Evolutionary conservation across 2,329 filamentous ascomycete species (phyloP).

Genomic region (Aureobasidium sp.): DNA sequence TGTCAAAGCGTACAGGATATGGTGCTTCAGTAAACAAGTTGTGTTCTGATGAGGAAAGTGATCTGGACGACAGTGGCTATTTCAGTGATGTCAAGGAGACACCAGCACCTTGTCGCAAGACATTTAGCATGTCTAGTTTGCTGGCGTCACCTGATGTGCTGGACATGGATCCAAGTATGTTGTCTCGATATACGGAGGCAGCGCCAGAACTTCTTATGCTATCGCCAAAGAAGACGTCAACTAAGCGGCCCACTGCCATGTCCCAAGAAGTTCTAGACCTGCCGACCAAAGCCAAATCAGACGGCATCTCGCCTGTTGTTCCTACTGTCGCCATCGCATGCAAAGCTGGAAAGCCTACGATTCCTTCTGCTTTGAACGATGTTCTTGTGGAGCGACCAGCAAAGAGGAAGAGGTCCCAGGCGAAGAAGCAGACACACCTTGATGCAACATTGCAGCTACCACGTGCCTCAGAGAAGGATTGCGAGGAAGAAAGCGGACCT

Average conservation of each 20-base stretch:
- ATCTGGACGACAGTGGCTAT: constrained; percentile 14
- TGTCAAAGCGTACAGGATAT: neutral
- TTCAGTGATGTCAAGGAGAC: neutral
- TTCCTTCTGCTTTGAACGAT: too few relatives aligned
- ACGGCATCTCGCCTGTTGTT: neutral
- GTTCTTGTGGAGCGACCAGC: neutral
- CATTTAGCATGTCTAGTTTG: neutral
- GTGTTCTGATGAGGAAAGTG: neutral
- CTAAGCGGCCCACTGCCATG: too few relatives aligned
- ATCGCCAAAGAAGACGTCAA: neutral
- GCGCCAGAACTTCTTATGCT: neutral
- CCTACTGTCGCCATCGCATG: neutral
- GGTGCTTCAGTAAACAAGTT: neutral
- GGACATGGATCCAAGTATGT: neutral
- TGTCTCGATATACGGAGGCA: neutral
- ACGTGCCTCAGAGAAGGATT: neutral
- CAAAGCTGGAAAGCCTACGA: neutral
- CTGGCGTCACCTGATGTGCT: constrained; percentile 14
- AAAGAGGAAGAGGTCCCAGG: neutral
- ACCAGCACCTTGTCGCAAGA: neutral
- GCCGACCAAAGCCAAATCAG: too few relatives aligned
- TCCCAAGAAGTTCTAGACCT: too few relatives aligned
- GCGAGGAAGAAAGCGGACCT: neutral
- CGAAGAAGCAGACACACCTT: too few relatives aligned
- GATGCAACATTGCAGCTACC: neutral